Percentiles rank a stretch among this genome's conserved stretches.
phyloP scores from a whole-genome alignment of 129 eudicot species.

The Tagetes patula region DNA sequence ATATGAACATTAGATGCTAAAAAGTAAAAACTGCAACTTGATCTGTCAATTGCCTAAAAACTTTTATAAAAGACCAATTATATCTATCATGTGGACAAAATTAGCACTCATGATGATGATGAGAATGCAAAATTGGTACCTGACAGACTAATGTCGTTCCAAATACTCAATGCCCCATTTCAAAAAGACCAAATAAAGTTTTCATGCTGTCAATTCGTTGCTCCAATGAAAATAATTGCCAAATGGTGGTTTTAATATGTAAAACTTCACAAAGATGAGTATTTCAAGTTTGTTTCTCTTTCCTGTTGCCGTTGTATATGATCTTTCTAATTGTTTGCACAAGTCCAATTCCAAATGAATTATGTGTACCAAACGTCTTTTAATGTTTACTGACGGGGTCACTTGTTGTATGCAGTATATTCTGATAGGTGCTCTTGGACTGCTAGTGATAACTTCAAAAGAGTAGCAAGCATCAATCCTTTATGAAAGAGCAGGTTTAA shows the following conservation, averaged over 20 bases:
- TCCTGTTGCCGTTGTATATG: not conserved
- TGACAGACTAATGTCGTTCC: not conserved
- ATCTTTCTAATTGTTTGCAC: not conserved
- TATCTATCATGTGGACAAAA: not conserved
- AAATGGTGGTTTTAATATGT: not conserved
- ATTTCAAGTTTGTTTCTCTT: not conserved
- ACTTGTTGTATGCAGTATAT: conserved; percentile 52
- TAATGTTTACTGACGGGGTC: not conserved
- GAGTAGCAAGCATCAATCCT: conserved; percentile 38
- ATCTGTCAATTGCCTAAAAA: not conserved
- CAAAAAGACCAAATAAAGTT: not conserved
- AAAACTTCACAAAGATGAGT: not conserved
- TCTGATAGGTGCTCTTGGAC: conserved; percentile 64
- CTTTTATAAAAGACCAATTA: not conserved
- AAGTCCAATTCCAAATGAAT: not conserved
- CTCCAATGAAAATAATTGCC: not conserved
- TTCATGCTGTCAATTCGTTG: not conserved
- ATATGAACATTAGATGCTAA: not conserved
- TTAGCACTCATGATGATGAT: not conserved
- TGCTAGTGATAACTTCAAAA: conserved; percentile 76
- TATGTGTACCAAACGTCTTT: not conserved
- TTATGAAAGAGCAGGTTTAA: conserved; percentile 14
- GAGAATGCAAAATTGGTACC: not conserved
- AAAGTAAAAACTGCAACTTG: not conserved
- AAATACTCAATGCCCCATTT: not conserved